Base-by-base conservation (phyloP, 2,329 filamentous ascomycete genomes). In the Trichoderma sp. region DNA sequence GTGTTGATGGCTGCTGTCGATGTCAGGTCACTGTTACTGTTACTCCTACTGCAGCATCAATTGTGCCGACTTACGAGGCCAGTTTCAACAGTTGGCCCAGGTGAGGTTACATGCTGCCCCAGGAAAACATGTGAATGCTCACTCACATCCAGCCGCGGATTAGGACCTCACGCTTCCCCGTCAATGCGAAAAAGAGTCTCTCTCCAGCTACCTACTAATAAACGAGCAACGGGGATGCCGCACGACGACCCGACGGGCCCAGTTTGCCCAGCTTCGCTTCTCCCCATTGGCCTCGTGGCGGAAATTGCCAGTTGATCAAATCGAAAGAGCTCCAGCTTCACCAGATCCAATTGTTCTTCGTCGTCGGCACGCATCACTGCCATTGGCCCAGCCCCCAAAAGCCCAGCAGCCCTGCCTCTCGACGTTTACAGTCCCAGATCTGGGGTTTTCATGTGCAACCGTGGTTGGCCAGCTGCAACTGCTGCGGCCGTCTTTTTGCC, bases 231-330 rank as follows among this genome's bases (percentile, higher is more conserved):
- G 69, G 69, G 59, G 62, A 61, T 61, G 69, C 70, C 70, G 70
- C 70, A 68, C 70, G 57, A 71, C 43, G 70, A 34, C 70, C 70
- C 70, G 70, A 68, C 36, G 39, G 30, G 12, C 34, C n/a, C 39
- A 43, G 39, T 43, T n/a, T n/a, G 39, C 39, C 61, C 23, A n/a
- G 36, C 30, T 34, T 3, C n/a, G 12, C 17, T 11, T 3, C 57
- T 32, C 36, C 36, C 53, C 66, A 47, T 68, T 68, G 66, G 66
- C 55, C 36, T 68, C 55, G 55, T 15, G 55, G 36, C 55, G 57
- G 66, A 68, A 68, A 68, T 68, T 68, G 53, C 53, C n/a, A 30
- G 36, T 34, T 47, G 32, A 53, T 34, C 57, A 59, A 47, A 53
- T 50, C 30, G 20, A 65, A 28, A 53, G 47, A 53, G 43, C 43